Percentiles rank a stretch among this genome's conserved stretches.
Conservation (phyloP, 768 basidiomycete genomes). For the Lentinula boryana region DNA sequence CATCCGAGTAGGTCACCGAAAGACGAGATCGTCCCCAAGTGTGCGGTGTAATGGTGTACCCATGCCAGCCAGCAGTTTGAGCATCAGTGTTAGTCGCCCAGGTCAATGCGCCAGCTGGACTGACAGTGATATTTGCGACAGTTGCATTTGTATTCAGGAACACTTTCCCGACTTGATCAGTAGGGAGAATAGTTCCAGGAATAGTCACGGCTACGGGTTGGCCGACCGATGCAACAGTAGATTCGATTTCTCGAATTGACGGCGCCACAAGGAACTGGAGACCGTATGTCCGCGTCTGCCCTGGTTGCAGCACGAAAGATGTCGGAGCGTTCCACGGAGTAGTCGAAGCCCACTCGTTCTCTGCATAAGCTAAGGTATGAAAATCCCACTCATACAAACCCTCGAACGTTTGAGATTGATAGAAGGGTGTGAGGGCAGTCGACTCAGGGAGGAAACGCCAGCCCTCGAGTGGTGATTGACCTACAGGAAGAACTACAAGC, state of each 20-base stretch:
- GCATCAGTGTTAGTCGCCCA: slow-evolving; percentile 40
- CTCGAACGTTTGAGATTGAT: slow-evolving; percentile 58
- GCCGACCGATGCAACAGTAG: slow-evolving; percentile 30
- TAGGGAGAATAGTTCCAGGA: slow-evolving; percentile 47
- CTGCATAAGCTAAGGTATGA: slow-evolving; percentile 49
- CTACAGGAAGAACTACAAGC: slow-evolving; percentile 40
- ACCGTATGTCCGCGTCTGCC: slow-evolving; percentile 46
- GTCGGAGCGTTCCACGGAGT: slow-evolving; percentile 52
- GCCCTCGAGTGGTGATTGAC: slow-evolving; percentile 46
- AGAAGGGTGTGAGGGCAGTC: slow-evolving; percentile 37
- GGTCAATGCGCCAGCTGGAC: slow-evolving; percentile 39
- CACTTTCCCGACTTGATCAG: slow-evolving; percentile 43
- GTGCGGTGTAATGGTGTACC: slow-evolving; percentile 37
- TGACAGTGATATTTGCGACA: slow-evolving; percentile 36
- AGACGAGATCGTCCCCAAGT: slow-evolving; percentile 45
- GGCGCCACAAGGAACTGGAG: slow-evolving; percentile 44
- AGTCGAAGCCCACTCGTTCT: slow-evolving; percentile 46
- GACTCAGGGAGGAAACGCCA: slow-evolving; percentile 53
- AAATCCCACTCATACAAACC: slow-evolving; percentile 57
- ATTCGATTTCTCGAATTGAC: slow-evolving; percentile 45
- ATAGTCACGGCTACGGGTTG: slow-evolving; percentile 47
- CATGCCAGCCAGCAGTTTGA: slow-evolving; percentile 33
- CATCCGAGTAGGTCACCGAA: slow-evolving; percentile 44
- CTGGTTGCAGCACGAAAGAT: slow-evolving; percentile 38
- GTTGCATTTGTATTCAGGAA: slow-evolving; percentile 41